Evolutionary conservation across 805 yeast species (phyloP), one percentile per base, ranked within the genome.

Genomic region (Candida glaebosa): DNA sequence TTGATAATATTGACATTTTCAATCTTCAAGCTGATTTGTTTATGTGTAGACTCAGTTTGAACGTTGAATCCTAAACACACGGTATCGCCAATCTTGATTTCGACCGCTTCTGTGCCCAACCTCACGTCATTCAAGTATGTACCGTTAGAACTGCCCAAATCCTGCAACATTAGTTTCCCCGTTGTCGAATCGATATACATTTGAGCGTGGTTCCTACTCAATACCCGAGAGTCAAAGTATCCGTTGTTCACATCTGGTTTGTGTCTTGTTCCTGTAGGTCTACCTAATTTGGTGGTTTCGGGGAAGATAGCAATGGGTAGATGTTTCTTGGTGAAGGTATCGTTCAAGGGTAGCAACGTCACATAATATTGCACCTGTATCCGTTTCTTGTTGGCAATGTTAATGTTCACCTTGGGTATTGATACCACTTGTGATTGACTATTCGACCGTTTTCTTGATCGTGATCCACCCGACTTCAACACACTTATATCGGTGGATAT

Each of bases 51-150:
- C 45, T 69, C 74, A 5, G 66, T 69, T 53, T 82, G 85, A 41
- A 93, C 86, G 54, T 95, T 95, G 39, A 95, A 88, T 1, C 99
- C 99, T 41, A 93, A 67, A 54, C 91, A 95, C n/a, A 93, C 74
- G n/a, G 78, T 71, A 61, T 93, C 99, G 18, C 87, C 90, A n/a
- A 81, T 71, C 42, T 80, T 73, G 38, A 93, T 63, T 50, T 82
- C 87, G 16, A 77, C 78, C 0, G 75, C 68, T 31, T 81, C 87
- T 12, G 74, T 66, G 31, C 78, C 76, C 8, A 93, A 72, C 47
- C 89, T 81, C 32, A 65, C 71, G 25, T 82, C 87, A 60, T 93
- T 93, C 37, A 93, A 78, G 60, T 84, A 95, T 0, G 99, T 91
- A 7, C 99, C 99, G 62, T 93, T 93, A 18, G 96, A 85, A 2